Evolutionary conservation across 352 stramenopile species (phyloP), one percentile per base, ranked within the genome.

Genomic region (Phytophthora aleatoria): DNA sequence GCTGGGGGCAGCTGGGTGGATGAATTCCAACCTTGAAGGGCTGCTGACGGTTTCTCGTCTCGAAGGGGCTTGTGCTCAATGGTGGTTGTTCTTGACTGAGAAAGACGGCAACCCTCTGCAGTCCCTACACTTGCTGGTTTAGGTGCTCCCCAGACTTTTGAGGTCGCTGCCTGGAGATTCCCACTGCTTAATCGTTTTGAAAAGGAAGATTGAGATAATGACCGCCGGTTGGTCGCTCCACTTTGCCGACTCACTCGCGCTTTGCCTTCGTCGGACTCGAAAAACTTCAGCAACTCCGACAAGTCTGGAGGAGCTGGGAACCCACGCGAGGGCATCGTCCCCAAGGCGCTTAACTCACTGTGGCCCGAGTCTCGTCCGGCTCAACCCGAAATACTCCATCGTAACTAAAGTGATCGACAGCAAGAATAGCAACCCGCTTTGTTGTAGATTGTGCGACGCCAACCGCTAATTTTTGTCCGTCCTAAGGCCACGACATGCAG

Each of bases 241-340:
- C 5, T 41, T n/a, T n/a, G 35, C 35, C 12, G 55, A 58, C 26
- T 61, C 12, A 64, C 51, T 45, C 65, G 60, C 15, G 59, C 65
- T 28, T 73, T 73, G 2, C 56, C 61, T 47, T 74, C 63, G 5
- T 70, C 55, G 1, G 64, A 64, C 58, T 73, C 57, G 57, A 83
- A 88, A 56, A 80, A 76, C 52, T 73, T 69, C 51, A 85, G 73
- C 50, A 85, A 65, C 52, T 84, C 69, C 13, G 79, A 69, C 47
- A 84, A 64, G 20, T 85, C 67, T 2, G 74, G 76, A 28, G 79
- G 74, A 8, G 74, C 50, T 41, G 74, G 69, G 48, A 77, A 81
- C 53, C 70, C 45, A 8, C 50, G 68, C 27, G 65, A 69, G 30
- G 65, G 42, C 65, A 73, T 73, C 38, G 16, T 33, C 31, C 30